Base-by-base conservation (phyloP, 257 asterid species). In the Haberlea rhodopensis region DNA sequence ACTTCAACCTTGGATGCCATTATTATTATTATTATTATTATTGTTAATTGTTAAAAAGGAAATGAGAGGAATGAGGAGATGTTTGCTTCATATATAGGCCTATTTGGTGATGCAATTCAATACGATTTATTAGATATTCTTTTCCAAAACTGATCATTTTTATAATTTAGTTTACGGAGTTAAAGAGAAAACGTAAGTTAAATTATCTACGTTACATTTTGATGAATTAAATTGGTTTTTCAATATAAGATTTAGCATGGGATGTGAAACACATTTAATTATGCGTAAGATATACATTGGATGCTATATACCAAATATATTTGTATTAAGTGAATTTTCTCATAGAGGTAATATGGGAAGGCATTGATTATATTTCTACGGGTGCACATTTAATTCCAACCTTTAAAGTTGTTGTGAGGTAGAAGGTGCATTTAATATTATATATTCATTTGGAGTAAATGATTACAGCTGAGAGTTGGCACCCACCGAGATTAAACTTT, bases 1-100 rank as follows among this genome's bases (percentile, higher is more conserved):
- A 83, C 90, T 54, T 88, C 91, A 3, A 88, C 62, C 79, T 82
- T 84, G 4, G 84, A 75, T 8, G 85, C 89, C 98, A 88, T 90
- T 58, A 25, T 52, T 57, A 20, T 34, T 48, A 49, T 40, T 7
- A 4, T 28, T 11, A 45, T 10, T 53, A 23, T 22, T 53, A n/a
- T n/a, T 3, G 59, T n/a, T 37, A 37, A 24, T 19, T 61, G 22
- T 61, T 8, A 22, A 34, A 23, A 9, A 23, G 43, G 51, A 48
- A 40, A 20, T 6, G 51, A 72, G 45, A 60, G 77, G 29, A 66
- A 43, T 27, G 8, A 37, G 53, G 11, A 6, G 25, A 55, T 63
- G 6, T 6, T 26, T 22, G 6, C 11, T 21, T 13, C 62, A 46
- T 77, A 60, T 69, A 77, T 69, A 73, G 63, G 37, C 66, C 37